Base-by-base conservation (phyloP, 768 basidiomycete species). In the Russula earlei region DNA sequence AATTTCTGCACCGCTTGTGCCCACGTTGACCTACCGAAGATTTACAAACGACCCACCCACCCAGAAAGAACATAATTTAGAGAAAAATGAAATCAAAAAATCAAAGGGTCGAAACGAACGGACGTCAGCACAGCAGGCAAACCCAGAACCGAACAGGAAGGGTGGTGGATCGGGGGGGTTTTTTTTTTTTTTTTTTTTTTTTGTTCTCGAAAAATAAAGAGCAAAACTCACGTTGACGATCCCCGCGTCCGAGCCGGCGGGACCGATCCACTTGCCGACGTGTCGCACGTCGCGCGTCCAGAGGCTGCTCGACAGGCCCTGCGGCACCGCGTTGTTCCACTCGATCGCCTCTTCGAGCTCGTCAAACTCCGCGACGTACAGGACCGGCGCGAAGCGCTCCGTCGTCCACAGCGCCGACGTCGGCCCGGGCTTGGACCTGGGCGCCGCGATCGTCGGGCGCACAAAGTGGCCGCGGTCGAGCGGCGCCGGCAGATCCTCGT, bases 201-300 rank as follows among this genome's bases (percentile, higher is more conserved):
- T n/a, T n/a, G n/a, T n/a, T n/a, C n/a, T n/a, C n/a, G 20, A 47
- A 14, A 20, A n/a, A 42, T 25, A 19, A 17, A 36, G 44, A 34
- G 19, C 36, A 12, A 2, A 43, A 74, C 82, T 66, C 67, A 89
- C 91, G 70, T 94, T 93, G 58, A 93, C 90, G 62, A 94, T 96
- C 7, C 95, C 95, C 38, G 87, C 76, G 68, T 97, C 95, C 24
- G 85, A 87, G 29, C 94, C 94, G 56, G 77, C 76, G 38, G 92
- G 87, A 12, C 93, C 91, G 61, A 95, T 84, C 91, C 92, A 96
- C 71, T 83, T 87, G 49, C 94, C 91, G 51, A 96, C 73, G 63
- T 85, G 84, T 57, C 86, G 75, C 47, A 97, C 65, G 64, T 91
- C 86, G 38, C 82, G 80, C 49, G 94, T 94, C 87, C 94, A 97